Conservation (phyloP, 2,329 filamentous ascomycete genomes). For the Fusarium virguliforme region DNA sequence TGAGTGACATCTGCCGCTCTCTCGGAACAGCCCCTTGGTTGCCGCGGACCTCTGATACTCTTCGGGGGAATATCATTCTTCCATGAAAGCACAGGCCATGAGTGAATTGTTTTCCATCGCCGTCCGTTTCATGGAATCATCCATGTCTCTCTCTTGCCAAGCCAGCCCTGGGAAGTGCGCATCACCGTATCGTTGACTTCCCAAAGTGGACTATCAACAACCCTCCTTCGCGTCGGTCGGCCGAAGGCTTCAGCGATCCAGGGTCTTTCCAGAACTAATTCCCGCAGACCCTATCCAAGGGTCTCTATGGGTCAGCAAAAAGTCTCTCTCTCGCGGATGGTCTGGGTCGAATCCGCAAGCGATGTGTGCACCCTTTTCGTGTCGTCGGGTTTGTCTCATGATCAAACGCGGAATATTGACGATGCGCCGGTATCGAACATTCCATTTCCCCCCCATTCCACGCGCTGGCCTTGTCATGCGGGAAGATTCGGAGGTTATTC, state of each 20-base stretch:
- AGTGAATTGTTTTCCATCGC: constrained; percentile 29
- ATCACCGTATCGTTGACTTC: constrained; percentile 23
- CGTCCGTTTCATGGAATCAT: constrained; percentile 32
- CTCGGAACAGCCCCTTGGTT: constrained; percentile 25
- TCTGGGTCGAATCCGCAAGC: constrained; percentile 28
- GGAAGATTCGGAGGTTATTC: constrained; percentile 31
- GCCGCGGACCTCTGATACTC: constrained; percentile 18
- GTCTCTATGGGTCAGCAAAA: constrained; percentile 22
- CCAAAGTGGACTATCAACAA: constrained; percentile 28
- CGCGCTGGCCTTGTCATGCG: constrained; percentile 22
- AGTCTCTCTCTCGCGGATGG: constrained; percentile 22
- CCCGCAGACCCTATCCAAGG: constrained; percentile 30
- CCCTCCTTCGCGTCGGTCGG: constrained; percentile 1
- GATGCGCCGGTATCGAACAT: constrained; percentile 18
- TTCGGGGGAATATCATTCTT: background rate
- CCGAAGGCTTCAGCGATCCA: constrained; percentile 21
- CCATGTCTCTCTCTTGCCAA: constrained; percentile 21
- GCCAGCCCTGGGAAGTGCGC: constrained; percentile 18
- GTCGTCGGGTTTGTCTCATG: constrained; percentile 22
- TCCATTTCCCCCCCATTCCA: constrained; percentile 26
- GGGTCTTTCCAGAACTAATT: constrained; percentile 22
- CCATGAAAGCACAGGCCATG: constrained; percentile 30
- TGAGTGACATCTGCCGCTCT: constrained; percentile 20
- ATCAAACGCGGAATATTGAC: constrained; percentile 24
- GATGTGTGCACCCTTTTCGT: constrained; percentile 21